Evolutionary conservation across 2,329 filamentous ascomycete species (phyloP).

Genomic region (Pseudodiploospora longispora): DNA sequence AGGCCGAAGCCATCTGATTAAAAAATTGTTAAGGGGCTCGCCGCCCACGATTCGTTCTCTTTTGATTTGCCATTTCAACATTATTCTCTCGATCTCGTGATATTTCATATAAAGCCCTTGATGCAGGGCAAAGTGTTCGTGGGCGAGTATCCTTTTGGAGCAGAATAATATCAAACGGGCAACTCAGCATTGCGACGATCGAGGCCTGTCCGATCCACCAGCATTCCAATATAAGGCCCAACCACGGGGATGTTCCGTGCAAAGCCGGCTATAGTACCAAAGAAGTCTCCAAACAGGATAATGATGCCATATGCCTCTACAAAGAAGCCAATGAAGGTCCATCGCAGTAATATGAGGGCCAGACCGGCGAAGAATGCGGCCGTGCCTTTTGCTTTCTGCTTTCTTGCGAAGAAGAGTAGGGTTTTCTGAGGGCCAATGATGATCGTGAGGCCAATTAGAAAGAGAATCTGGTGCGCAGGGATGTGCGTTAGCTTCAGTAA

Average conservation of each 20-base stretch:
- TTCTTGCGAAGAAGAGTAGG: conserved; percentile 85
- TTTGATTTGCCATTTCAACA: no score
- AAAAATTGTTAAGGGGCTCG: no score
- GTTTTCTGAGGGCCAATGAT: conserved; percentile 93
- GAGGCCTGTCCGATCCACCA: conserved; percentile 62
- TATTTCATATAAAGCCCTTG: no score
- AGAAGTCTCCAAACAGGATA: conserved; percentile 90
- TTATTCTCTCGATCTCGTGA: no score
- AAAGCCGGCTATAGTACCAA: conserved; percentile 85
- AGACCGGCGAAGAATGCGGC: conserved; percentile 81
- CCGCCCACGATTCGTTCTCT: no score
- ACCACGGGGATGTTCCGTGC: conserved; percentile 77
- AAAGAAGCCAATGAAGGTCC: conserved; percentile 84
- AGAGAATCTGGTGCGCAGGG: conserved; percentile 64
- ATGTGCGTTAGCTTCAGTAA: conserved; percentile 10
- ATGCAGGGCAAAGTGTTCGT: no score
- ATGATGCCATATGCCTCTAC: conserved; percentile 91
- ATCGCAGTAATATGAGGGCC: conserved; percentile 75
- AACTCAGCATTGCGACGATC: conserved; percentile 67
- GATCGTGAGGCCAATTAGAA: conserved; percentile 90
- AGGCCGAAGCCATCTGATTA: no score
- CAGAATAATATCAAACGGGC: conserved; percentile 50
- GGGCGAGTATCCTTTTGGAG: no score
- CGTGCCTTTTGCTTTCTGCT: conserved; percentile 87
- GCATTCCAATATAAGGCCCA: conserved; percentile 73